Evolutionary conservation across 2,329 filamentous ascomycete genomes (phyloP).

Genomic region (Trichoderma asperellum): DNA sequence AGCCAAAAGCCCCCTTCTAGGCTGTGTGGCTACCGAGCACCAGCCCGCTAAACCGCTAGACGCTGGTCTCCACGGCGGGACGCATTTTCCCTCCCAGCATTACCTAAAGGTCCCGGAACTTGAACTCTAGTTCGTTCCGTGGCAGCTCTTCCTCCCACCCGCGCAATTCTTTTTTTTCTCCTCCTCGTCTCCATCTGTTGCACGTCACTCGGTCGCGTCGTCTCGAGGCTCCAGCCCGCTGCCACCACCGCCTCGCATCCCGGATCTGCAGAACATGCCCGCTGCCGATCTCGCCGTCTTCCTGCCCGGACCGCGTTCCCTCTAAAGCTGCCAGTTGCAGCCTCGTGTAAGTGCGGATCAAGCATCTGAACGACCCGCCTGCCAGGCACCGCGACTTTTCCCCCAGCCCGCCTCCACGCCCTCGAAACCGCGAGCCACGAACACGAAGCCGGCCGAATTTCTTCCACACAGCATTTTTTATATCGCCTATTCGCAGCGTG

Average conservation of each 20-base stretch:
- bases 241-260: conserved; percentile 21
- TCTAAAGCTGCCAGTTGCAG: conserved; percentile 25
- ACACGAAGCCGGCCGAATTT: neutral
- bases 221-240: conserved; percentile 38
- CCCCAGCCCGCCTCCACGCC: neutral
- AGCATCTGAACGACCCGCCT: neutral
- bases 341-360: conserved; percentile 41
- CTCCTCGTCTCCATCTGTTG: conserved; percentile 7
- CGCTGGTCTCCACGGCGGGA: conserved; percentile 25
- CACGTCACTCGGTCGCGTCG: conserved; percentile 34
- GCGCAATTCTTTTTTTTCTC: conserved; percentile 36
- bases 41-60: conserved; percentile 14
- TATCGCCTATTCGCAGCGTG: neutral
- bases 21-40: neutral
- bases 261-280: neutral
- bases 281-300: conserved; percentile 9
- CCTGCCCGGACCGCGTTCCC: conserved; percentile 29
- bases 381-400: conserved; percentile 32
- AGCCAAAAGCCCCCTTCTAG: neutral
- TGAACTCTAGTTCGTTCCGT: conserved; percentile 24
- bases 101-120: conserved; percentile 3
- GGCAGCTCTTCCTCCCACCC: conserved; percentile 30
- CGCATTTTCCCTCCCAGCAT: conserved; percentile 3
- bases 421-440: neutral
- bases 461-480: neutral